These are phyloP conservation scores for Kwoniella botswanensis DNA, from an alignment of 768 basidiomycete species.

Conservation along the genomic window DNA sequence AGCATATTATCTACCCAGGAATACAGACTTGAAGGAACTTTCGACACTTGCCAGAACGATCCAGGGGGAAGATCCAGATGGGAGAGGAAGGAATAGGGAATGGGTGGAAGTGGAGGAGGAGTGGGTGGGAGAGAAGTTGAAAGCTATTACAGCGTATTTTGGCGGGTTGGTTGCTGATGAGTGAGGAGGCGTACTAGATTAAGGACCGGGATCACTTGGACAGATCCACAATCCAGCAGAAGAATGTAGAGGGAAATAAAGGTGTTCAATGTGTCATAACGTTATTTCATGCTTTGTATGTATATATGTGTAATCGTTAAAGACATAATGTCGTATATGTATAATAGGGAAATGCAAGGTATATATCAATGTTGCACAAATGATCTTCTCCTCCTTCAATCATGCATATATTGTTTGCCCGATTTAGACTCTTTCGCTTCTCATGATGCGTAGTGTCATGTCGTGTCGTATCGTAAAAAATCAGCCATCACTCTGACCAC, in stretches of 20 bases:
- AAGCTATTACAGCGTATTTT: constrained; percentile 92
- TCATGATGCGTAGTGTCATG: neutral
- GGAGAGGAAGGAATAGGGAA: constrained; percentile 59
- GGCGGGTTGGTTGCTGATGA: constrained; percentile 69
- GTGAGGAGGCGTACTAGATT: neutral
- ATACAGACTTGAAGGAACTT: constrained; percentile 75
- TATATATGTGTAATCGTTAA: neutral
- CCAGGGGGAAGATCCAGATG: constrained; percentile 25
- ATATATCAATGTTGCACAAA: neutral
- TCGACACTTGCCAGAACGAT: constrained; percentile 61
- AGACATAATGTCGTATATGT: neutral
- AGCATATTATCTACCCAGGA: constrained; percentile 88
- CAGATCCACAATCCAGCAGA: too few relatives aligned
- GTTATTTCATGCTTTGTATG: neutral
- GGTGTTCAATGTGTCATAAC: neutral
- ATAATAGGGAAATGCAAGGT: constrained; percentile 3
- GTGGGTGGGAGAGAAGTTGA: constrained; percentile 92
- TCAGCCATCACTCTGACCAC: neutral
- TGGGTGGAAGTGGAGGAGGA: constrained; percentile 90
- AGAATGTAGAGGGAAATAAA: too few relatives aligned
- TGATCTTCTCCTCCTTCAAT: neutral
- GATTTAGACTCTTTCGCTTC: too few relatives aligned
- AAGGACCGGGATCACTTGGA: too few relatives aligned
- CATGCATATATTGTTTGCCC: too few relatives aligned
- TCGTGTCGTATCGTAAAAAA: neutral